These are phyloP conservation scores for Guyanaporus albipodus DNA, from an alignment of 768 basidiomycete genomes.

Conservation along the genomic window DNA sequence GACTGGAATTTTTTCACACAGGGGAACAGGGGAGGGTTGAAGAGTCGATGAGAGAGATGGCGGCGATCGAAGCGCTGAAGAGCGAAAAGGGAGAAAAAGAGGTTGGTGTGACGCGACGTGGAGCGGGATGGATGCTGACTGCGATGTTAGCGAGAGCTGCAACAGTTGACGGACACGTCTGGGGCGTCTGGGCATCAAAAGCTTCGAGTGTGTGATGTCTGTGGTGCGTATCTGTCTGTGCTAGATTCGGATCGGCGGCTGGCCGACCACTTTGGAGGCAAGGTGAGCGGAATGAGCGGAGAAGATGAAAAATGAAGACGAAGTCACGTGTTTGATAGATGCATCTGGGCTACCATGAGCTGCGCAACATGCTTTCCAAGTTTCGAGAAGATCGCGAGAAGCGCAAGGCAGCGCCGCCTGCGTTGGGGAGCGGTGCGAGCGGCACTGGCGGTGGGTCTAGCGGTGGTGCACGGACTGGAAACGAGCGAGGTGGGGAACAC, in stretches of 20 bases:
- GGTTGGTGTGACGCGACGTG: constrained; percentile 38
- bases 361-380: constrained; percentile 88
- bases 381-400: constrained; percentile 91
- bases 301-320: constrained; percentile 22
- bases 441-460: constrained; percentile 35
- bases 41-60: constrained; percentile 97
- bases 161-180: constrained; percentile 94
- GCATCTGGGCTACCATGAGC: constrained; percentile 98
- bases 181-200: constrained; percentile 99
- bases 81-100: constrained; percentile 95
- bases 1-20: constrained; percentile 27
- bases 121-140: constrained; percentile 4
- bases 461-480: constrained; percentile 34
- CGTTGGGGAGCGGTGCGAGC: constrained; percentile 34
- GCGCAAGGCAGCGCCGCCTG: constrained; percentile 57
- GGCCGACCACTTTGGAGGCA: constrained; percentile 99
- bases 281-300: constrained; percentile 53
- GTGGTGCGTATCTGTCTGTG: constrained; percentile 98
- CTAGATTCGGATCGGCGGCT: constrained; percentile 97
- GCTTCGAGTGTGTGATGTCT: constrained; percentile 98
- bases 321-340: constrained; percentile 57
- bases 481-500: constrained; percentile 48
- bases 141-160: constrained; percentile 72
- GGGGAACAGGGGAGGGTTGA: constrained; percentile 99
- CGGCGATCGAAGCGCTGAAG: constrained; percentile 96